Conservation (phyloP, 148 eudicot species). For the Beta vulgaris region DNA sequence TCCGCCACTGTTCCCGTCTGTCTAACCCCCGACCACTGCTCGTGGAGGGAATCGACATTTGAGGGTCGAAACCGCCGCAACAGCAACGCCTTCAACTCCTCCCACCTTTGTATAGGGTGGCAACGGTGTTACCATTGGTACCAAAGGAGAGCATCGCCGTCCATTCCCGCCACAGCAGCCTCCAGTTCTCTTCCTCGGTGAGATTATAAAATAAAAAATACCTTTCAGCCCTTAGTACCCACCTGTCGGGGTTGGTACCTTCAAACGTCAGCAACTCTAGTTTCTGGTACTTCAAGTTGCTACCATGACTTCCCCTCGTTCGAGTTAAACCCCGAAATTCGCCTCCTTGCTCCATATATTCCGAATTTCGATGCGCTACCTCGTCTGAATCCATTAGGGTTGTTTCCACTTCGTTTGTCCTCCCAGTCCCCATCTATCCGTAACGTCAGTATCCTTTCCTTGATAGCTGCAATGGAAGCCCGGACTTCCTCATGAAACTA, state of each 20-base stretch:
- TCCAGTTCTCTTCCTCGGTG: not conserved
- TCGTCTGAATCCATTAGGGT: too few species aligned
- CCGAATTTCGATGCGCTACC: too few species aligned
- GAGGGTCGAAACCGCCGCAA: not conserved
- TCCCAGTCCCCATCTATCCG: too few species aligned
- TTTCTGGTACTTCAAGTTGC: not conserved
- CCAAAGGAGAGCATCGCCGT: not conserved
- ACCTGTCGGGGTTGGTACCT: not conserved
- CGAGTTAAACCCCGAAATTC: not conserved
- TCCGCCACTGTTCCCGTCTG: not conserved
- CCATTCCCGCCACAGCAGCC: not conserved
- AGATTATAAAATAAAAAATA: too few species aligned
- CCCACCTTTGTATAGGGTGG: not conserved
- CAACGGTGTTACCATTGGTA: not conserved
- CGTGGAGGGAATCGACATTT: not conserved
- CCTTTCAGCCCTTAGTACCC: not conserved
- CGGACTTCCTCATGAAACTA: too few species aligned
- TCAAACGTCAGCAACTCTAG: not conserved
- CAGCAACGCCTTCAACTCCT: not conserved
- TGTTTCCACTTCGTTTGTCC: too few species aligned
- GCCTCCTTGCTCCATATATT: not conserved
- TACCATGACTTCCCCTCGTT: too few species aligned
- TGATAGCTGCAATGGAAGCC: too few species aligned
- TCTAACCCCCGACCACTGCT: not conserved
- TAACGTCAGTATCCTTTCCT: too few species aligned